Conservation (phyloP, 2,329 filamentous ascomycete species). For the Colletotrichum plurivorum region DNA sequence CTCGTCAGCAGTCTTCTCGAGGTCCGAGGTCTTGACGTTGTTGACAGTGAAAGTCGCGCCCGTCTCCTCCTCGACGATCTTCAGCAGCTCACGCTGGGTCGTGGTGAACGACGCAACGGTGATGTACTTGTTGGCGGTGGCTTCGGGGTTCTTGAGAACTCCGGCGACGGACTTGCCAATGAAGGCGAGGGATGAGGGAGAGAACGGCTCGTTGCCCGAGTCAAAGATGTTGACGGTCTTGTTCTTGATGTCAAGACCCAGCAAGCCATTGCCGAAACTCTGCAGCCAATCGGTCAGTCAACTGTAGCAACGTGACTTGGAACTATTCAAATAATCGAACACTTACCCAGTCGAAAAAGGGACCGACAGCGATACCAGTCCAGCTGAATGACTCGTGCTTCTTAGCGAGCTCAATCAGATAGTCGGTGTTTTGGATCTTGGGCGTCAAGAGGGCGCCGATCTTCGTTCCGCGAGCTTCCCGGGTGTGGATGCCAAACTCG, state of each 20-base stretch:
- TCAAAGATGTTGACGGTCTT: constrained; percentile 70
- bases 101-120: constrained; percentile 70
- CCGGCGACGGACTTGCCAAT: constrained; percentile 67
- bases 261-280: constrained; percentile 62
- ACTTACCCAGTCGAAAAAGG: constrained; percentile 73
- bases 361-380: constrained; percentile 70
- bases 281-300: constrained; percentile 38
- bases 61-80: constrained; percentile 65
- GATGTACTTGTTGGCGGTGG: constrained; percentile 72
- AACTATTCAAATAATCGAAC: neutral
- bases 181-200: constrained; percentile 63
- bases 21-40: constrained; percentile 49
- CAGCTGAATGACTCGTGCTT: constrained; percentile 62
- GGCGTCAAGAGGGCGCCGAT: constrained; percentile 47
- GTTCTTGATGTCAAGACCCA: constrained; percentile 64
- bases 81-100: constrained; percentile 70
- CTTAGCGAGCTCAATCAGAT: constrained; percentile 37
- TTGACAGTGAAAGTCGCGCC: constrained; percentile 65
- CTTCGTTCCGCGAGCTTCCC: constrained; percentile 43
- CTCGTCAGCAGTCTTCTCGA: constrained; percentile 55
- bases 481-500: constrained; percentile 62
- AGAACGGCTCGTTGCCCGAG: constrained; percentile 66
- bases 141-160: constrained; percentile 62
- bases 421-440: constrained; percentile 46
- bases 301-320: no score